Base-by-base conservation (phyloP, 805 yeast genomes). In the Saccharomyces kudriavzevii region DNA sequence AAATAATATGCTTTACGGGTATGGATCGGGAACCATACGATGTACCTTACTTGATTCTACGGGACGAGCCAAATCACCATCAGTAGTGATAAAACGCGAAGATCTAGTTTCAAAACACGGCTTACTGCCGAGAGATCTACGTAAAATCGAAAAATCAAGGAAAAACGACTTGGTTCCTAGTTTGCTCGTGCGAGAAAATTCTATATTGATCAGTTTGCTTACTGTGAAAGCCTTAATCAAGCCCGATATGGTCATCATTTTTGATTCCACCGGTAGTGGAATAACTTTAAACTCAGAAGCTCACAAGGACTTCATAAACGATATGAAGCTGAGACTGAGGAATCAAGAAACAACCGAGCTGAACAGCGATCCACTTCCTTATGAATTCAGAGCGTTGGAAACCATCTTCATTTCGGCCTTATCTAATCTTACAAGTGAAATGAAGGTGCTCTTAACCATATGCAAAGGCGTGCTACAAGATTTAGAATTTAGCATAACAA, bases 351-450 rank as follows among this genome's bases (percentile, higher is more conserved):
- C 56, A 17, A 55, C 58, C 14, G 59, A 60, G 14, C 49, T 56
- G 5, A 60, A 54, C 22, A 59, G 54, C 31, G 67, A 66, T 51
- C 61, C 77, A 4, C 72, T 89, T 20, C 92, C 96, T 0, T 94
- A 90, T 68, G 99, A 94, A 65, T 84, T 91, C 64, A 74, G 96
- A 49, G 99, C 97, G 0, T 66, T 94, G 43, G 99, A 94, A 64
- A 83, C 95, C 0, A 86, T 94, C 8, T 78, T 94, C 57, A 82
- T 89, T 29, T 84, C 87, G 51, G 96, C 89, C 2, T 78, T 89
- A 40, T 77, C 87, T 1, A 87, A 89, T 56, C 72, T 94, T 49
- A 84, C 85, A 48, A 84, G 91, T 0, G 99, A 94, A 65, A 83
- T 91, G 87, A 85, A 85, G 60, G 89, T 88, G 5, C 94, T 89